A percentile compares a stretch with the other conserved stretches of the same genome.
These are phyloP conservation scores for Penicillium mononematosum DNA, from an alignment of 495 filamentous ascomycete species.

Conservation along the genomic window DNA sequence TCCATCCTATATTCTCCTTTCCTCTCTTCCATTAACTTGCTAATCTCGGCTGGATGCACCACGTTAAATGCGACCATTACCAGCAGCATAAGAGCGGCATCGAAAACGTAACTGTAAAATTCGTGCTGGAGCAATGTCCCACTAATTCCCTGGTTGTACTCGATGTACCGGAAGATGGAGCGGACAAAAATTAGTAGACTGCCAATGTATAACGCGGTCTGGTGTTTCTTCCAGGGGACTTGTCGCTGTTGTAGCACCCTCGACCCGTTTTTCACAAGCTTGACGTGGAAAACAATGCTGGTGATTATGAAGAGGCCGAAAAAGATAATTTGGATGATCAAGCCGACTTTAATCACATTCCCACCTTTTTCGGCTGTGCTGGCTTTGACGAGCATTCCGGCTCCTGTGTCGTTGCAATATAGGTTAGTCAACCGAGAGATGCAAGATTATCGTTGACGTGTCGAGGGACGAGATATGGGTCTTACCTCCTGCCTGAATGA, in stretches of 20 bases:
- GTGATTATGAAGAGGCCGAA: background rate
- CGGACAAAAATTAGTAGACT: background rate
- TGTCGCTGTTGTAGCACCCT: background rate
- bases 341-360: background rate
- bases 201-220: background rate
- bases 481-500: constrained; percentile 9
- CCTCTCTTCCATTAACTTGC: background rate
- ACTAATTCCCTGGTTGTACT: background rate
- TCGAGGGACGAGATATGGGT: background rate
- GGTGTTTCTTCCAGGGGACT: background rate
- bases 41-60: constrained; percentile 1
- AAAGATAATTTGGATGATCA: background rate
- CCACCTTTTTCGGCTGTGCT: background rate
- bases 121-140: background rate
- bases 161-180: background rate
- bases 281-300: background rate
- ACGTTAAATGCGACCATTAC: background rate
- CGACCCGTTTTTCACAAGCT: background rate
- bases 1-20: background rate
- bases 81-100: background rate
- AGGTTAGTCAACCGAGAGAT: background rate
- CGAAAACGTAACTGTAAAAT: background rate
- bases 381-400: background rate
- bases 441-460: background rate
- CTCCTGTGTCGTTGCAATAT: background rate